A percentile compares a stretch with the other conserved stretches of the same genome.
These are phyloP conservation scores for Crepidotus variabilis DNA, from an alignment of 768 basidiomycete genomes.

Conservation along the genomic window DNA sequence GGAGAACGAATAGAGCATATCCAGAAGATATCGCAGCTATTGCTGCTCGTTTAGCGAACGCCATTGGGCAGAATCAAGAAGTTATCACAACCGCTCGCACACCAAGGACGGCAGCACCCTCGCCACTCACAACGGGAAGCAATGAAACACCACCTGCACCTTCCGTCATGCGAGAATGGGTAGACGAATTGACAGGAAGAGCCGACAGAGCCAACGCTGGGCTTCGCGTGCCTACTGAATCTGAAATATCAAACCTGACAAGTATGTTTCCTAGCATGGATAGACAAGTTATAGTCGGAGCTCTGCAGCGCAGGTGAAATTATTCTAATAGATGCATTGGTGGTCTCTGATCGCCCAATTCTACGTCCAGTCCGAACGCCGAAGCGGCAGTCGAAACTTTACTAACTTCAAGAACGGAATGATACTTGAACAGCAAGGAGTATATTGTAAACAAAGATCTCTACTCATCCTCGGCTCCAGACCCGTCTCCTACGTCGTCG, in stretches of 20 bases:
- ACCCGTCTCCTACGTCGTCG: slow-evolving; percentile 67
- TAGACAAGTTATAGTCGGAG: slow-evolving; percentile 68
- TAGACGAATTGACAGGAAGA: slow-evolving; percentile 72
- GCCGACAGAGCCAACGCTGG: slow-evolving; percentile 49
- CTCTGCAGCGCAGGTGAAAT: slow-evolving; percentile 78
- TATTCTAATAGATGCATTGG: slow-evolving; percentile 8
- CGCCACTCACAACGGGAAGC: slow-evolving; percentile 10
- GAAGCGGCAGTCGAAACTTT: slow-evolving; percentile 83
- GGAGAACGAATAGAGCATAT: slow-evolving; percentile 69
- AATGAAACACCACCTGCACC: slow-evolving; percentile 25
- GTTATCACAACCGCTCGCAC: slow-evolving; percentile 59
- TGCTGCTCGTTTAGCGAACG: slow-evolving; percentile 17
- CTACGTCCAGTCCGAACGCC: slow-evolving; percentile 55
- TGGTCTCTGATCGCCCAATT: neutral
- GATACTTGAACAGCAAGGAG: slow-evolving; percentile 8
- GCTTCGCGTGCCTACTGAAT: slow-evolving; percentile 67
- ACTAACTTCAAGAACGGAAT: slow-evolving; percentile 44
- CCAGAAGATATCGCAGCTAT: slow-evolving; percentile 46
- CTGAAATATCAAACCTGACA: slow-evolving; percentile 70
- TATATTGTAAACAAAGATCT: slow-evolving; percentile 15
- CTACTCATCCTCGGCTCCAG: slow-evolving; percentile 48
- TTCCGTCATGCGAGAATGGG: slow-evolving; percentile 75
- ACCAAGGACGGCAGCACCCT: slow-evolving; percentile 10
- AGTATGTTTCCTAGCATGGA: slow-evolving; percentile 83
- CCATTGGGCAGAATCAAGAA: slow-evolving; percentile 44